Evolutionary conservation across 805 yeast species (phyloP).

Genomic region (Wickerhamomyces ciferrii): DNA sequence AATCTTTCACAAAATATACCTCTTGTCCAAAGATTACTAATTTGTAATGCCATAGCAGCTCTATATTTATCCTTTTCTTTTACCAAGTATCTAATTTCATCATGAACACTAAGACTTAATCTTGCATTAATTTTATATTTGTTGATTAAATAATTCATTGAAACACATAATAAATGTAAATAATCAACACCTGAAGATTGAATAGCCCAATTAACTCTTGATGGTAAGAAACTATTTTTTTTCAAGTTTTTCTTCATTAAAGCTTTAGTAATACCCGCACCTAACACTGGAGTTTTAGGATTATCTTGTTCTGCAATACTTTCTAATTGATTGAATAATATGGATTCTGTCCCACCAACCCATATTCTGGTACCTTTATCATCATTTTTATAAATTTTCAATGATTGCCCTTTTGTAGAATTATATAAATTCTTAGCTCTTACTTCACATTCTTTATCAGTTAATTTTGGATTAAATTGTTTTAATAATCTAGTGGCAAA

Average conservation of each 20-base stretch:
- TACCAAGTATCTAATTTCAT: slow-evolving; percentile 81
- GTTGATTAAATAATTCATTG: slow-evolving; percentile 79
- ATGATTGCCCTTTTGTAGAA: slow-evolving; percentile 73
- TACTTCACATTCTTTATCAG: slow-evolving; percentile 59
- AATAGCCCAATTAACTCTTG: slow-evolving; percentile 95
- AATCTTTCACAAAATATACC: slow-evolving; percentile 91
- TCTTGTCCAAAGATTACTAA: slow-evolving; percentile 92
- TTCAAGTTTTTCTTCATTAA: slow-evolving; percentile 61
- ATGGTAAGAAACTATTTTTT: slow-evolving; percentile 68
- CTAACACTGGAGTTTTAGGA: slow-evolving; percentile 88
- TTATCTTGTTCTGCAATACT: slow-evolving; percentile 73
- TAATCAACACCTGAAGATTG: slow-evolving; percentile 98
- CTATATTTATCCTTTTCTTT: slow-evolving; percentile 68
- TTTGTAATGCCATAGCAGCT: slow-evolving; percentile 79
- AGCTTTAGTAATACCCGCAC: slow-evolving; percentile 91
- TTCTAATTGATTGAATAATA: slow-evolving; percentile 86
- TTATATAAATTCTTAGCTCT: slow-evolving; percentile 67
- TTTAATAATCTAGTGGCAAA: slow-evolving; percentile 83
- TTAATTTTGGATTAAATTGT: slow-evolving; percentile 69
- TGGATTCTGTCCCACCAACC: slow-evolving; percentile 92
- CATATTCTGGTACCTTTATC: slow-evolving; percentile 37
- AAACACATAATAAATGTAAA: slow-evolving; percentile 72
- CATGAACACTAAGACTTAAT: slow-evolving; percentile 85
- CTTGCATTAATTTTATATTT: slow-evolving; percentile 69
- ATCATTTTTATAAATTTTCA: slow-evolving; percentile 20